These are phyloP conservation scores for Didymella sp. DNA, from an alignment of 2,329 filamentous ascomycete genomes.

Conservation along the genomic window DNA sequence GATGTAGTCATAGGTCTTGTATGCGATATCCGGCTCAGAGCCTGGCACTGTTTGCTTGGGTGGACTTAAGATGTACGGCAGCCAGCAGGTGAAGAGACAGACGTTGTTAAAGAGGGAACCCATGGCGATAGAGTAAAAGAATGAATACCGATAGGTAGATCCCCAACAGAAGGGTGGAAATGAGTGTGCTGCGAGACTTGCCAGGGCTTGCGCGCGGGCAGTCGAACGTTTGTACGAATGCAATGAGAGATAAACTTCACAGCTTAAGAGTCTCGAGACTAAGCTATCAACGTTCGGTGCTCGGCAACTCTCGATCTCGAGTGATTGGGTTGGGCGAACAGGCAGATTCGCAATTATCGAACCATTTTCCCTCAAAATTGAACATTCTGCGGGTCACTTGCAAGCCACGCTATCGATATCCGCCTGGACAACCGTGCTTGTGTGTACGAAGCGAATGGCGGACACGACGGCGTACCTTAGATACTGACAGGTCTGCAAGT, in stretches of 20 bases:
- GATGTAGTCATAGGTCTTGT: constrained; percentile 41
- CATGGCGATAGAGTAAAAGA: constrained; percentile 18
- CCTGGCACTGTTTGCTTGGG: constrained; percentile 2
- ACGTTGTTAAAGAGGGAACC: constrained; percentile 18
- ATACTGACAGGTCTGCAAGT: background rate
- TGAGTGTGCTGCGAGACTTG: constrained; percentile 11
- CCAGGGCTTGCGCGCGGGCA: background rate
- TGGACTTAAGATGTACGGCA: constrained; percentile 18
- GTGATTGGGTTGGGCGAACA: background rate
- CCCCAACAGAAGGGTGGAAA: constrained; percentile 6
- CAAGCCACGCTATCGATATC: constrained; percentile 7
- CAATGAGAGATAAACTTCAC: background rate
- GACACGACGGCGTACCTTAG: background rate
- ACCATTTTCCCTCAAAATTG: background rate
- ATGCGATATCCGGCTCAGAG: constrained; percentile 23
- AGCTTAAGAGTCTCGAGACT: background rate
- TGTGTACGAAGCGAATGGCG: background rate
- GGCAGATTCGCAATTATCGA: background rate
- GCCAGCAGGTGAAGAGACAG: constrained; percentile 27
- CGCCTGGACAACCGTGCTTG: background rate
- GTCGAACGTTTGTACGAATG: constrained; percentile 8
- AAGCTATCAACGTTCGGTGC: constrained; percentile 3
- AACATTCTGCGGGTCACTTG: constrained; percentile 5
- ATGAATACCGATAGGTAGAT: background rate
- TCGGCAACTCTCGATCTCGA: no score